A percentile compares a stretch with the other conserved stretches of the same genome.
Evolutionary conservation across 768 basidiomycete species (phyloP).

Genomic region (Amanita pseudoporphyria): DNA sequence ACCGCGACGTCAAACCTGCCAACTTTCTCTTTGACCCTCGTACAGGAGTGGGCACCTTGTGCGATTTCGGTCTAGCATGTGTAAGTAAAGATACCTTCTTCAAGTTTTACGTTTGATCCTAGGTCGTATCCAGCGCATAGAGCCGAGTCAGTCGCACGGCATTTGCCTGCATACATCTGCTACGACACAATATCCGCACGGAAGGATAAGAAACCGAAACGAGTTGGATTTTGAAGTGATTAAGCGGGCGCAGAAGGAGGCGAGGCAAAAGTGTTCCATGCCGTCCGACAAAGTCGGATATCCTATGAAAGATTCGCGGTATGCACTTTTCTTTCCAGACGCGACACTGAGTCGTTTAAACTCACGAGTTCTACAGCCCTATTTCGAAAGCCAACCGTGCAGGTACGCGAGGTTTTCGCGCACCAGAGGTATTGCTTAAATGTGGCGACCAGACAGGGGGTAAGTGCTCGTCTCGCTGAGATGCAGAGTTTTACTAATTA

Average conservation of each 20-base stretch:
- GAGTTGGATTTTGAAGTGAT: slow-evolving; percentile 40
- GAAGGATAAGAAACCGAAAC: slow-evolving; percentile 34
- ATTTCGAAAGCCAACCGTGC: slow-evolving; percentile 91
- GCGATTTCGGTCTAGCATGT: slow-evolving; percentile 94
- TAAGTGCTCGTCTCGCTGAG: slow-evolving; percentile 25
- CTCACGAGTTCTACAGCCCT: slow-evolving; percentile 35
- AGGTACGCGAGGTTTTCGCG: slow-evolving; percentile 93
- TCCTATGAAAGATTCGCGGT: slow-evolving; percentile 68
- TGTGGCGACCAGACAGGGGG: slow-evolving; percentile 90
- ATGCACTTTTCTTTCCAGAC: slow-evolving; percentile 9
- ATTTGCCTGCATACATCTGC: slow-evolving; percentile 75
- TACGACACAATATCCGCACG: slow-evolving; percentile 56
- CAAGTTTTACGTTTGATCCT: neutral
- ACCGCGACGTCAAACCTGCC: slow-evolving; percentile 96
- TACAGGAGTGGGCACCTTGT: slow-evolving; percentile 75
- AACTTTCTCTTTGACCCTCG: slow-evolving; percentile 92
- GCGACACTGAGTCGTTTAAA: neutral
- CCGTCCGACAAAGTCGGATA: slow-evolving; percentile 70
- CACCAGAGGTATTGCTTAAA: slow-evolving; percentile 93
- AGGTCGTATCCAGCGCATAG: slow-evolving; percentile 39
- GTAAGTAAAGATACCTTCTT: slow-evolving; percentile 33
- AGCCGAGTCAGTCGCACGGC: slow-evolving; percentile 35
- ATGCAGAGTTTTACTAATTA: slow-evolving; percentile 1
- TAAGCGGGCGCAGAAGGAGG: slow-evolving; percentile 51
- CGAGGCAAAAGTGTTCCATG: slow-evolving; percentile 40